These are phyloP conservation scores for Potentilla sterilis DNA, from an alignment of 306 rosid genomes.

Conservation along the genomic window DNA sequence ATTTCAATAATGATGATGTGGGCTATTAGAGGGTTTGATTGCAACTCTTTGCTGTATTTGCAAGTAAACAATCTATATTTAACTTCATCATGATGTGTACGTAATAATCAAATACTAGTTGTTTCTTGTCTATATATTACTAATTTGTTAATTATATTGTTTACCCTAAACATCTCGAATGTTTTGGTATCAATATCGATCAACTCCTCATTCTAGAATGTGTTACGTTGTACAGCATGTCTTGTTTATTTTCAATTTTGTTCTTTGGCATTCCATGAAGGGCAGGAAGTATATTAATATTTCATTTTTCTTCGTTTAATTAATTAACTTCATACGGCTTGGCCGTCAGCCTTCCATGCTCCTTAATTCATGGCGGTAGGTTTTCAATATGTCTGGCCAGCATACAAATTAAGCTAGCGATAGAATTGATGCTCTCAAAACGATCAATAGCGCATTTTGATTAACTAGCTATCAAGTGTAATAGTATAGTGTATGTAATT, in stretches of 20 bases:
- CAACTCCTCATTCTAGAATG: neutral
- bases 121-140: neutral
- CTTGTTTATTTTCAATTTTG: no score
- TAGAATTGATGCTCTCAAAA: neutral
- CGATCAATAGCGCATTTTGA: neutral
- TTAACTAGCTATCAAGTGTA: neutral
- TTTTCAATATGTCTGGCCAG: neutral
- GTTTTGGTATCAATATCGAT: neutral
- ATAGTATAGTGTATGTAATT: neutral
- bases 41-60: constrained; percentile 11
- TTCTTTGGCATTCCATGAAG: neutral
- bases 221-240: no score
- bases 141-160: no score
- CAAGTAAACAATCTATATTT: constrained; percentile 24
- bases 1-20: constrained; percentile 1
- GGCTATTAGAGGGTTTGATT: neutral
- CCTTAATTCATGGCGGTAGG: neutral
- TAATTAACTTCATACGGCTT: neutral
- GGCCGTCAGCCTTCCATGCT: neutral
- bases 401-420: neutral
- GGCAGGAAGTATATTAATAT: neutral
- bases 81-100: neutral
- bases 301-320: neutral
- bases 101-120: neutral
- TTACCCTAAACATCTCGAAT: neutral